phyloP scores from a whole-genome alignment of 768 basidiomycete species.

The Kondoa malvinella region DNA sequence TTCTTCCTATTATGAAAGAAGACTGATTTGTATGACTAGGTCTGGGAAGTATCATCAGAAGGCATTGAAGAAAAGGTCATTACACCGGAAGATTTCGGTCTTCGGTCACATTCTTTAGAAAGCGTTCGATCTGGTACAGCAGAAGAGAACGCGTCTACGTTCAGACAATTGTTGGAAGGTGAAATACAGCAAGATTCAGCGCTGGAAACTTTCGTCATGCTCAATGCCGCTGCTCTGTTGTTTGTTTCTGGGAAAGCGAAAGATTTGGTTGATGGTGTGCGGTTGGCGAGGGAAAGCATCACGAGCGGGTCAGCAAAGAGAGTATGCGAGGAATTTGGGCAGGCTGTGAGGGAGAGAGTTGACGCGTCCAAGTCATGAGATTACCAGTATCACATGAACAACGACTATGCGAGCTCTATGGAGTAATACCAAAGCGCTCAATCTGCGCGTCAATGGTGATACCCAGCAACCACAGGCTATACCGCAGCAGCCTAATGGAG shows the following conservation, averaged over 20 bases:
- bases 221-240: constrained; percentile 78
- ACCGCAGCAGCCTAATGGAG: not conserved
- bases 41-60: constrained; percentile 46
- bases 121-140: constrained; percentile 59
- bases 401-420: not conserved
- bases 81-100: constrained; percentile 54
- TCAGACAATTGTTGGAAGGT: constrained; percentile 45
- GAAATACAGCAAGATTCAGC: constrained; percentile 38
- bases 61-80: constrained; percentile 47
- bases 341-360: constrained; percentile 11
- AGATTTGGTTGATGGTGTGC: constrained; percentile 54
- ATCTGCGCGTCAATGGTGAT: not conserved
- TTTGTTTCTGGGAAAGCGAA: constrained; percentile 62
- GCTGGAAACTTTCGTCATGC: constrained; percentile 65
- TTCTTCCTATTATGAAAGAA: not conserved
- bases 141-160: constrained; percentile 58
- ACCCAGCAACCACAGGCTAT: not conserved
- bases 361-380: not conserved
- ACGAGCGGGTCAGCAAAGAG: constrained; percentile 33
- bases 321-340: constrained; percentile 35
- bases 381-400: not conserved
- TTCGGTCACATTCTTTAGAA: constrained; percentile 50
- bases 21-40: constrained; percentile 32
- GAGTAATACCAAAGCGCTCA: constrained; percentile 3
- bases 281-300: constrained; percentile 42